These are phyloP conservation scores for Dryas integrifolia DNA, from an alignment of 331 rosid species.

Conservation along the genomic window DNA sequence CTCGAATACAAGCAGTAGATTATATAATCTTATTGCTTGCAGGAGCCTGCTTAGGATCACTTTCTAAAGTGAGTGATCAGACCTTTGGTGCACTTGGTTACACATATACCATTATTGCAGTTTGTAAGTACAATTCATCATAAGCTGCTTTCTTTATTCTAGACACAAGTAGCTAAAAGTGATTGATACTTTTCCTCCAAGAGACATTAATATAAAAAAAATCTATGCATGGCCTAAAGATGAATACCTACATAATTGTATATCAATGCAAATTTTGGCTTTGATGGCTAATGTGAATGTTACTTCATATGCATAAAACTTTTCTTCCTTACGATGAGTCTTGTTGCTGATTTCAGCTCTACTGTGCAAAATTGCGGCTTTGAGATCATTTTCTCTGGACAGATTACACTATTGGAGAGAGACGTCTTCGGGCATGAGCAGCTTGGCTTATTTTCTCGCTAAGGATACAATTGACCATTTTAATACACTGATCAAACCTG, in stretches of 20 bases:
- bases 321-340: conserved; percentile 17
- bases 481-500: conserved; percentile 76
- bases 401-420: conserved; percentile 87
- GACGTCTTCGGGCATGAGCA: conserved; percentile 87
- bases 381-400: conserved; percentile 87
- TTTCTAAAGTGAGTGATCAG: conserved; percentile 60
- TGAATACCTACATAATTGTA: background rate
- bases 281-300: background rate
- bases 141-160: background rate
- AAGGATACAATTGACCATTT: conserved; percentile 90
- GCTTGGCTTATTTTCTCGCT: conserved; percentile 94
- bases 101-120: conserved; percentile 82
- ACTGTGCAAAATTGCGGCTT: conserved; percentile 87
- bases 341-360: conserved; percentile 67
- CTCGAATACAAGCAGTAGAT: conserved; percentile 78
- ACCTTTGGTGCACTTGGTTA: conserved; percentile 73
- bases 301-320: conserved; percentile 5
- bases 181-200: conserved; percentile 2
- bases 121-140: conserved; percentile 58
- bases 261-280: background rate
- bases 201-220: background rate
- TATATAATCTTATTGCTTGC: conserved; percentile 88
- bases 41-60: conserved; percentile 95
- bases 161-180: background rate
- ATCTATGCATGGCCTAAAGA: background rate